Evolutionary conservation across 768 basidiomycete species (phyloP).

Genomic region (Hericium rajendrae): DNA sequence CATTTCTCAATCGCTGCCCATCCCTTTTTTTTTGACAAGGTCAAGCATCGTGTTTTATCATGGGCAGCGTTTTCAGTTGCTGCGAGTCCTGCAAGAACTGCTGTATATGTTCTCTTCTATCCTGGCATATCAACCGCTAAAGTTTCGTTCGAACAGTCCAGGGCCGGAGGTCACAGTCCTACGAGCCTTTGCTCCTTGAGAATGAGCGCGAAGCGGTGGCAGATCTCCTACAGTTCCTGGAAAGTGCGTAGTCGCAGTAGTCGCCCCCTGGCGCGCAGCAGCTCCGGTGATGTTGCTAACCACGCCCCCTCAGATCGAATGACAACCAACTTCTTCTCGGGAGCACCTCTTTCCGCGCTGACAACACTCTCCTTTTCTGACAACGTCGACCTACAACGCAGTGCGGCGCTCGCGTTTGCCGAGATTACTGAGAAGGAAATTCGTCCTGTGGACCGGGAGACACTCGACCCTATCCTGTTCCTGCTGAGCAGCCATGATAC

Average conservation of each 20-base stretch:
- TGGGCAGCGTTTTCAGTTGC: slow-evolving; percentile 75
- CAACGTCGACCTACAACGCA: slow-evolving; percentile 97
- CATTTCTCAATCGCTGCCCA: slow-evolving; percentile 6
- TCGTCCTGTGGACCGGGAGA: slow-evolving; percentile 90
- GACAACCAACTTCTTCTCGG: slow-evolving; percentile 97
- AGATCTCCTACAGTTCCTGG: slow-evolving; percentile 92
- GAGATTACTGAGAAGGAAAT: slow-evolving; percentile 99
- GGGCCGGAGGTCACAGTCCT: slow-evolving; percentile 76
- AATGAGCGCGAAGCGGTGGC: slow-evolving; percentile 98
- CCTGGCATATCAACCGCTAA: slow-evolving; percentile 3
- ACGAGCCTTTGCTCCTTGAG: slow-evolving; percentile 80
- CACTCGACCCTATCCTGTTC: slow-evolving; percentile 96
- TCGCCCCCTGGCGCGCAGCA: background rate
- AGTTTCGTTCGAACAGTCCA: slow-evolving; percentile 38
- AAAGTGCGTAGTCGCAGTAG: slow-evolving; percentile 55
- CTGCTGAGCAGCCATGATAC: slow-evolving; percentile 95
- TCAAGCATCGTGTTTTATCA: slow-evolving; percentile 18
- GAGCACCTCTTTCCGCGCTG: slow-evolving; percentile 83
- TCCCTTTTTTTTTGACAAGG: slow-evolving; percentile 1
- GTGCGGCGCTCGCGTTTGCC: slow-evolving; percentile 95
- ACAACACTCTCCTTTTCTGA: slow-evolving; percentile 98
- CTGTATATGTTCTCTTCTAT: slow-evolving; percentile 37
- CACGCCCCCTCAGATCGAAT: slow-evolving; percentile 65
- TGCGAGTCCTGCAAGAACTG: slow-evolving; percentile 53
- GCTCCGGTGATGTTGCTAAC: too few relatives aligned